Evolutionary conservation across 768 basidiomycete genomes (phyloP).

Genomic region (Trametes coccinea): DNA sequence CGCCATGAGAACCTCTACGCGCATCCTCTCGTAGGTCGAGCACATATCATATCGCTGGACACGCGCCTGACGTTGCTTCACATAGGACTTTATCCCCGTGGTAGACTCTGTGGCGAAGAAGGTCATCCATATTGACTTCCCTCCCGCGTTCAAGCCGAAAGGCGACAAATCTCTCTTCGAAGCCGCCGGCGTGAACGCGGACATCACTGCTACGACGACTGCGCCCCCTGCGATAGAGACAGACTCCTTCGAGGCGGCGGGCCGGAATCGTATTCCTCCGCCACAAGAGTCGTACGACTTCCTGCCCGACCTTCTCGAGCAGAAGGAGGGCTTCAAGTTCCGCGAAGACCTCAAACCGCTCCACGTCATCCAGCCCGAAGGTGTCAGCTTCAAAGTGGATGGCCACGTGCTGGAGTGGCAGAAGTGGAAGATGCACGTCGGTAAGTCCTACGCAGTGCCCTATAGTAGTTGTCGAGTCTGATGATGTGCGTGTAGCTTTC

Average conservation of each 20-base stretch:
- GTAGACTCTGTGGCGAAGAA: slow-evolving; percentile 72
- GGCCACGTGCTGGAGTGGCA: slow-evolving; percentile 88
- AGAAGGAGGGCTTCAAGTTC: slow-evolving; percentile 51
- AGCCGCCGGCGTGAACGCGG: slow-evolving; percentile 37
- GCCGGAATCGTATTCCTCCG: slow-evolving; percentile 76
- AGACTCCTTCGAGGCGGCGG: slow-evolving; percentile 50
- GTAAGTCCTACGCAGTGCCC: slow-evolving; percentile 36
- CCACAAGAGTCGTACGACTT: slow-evolving; percentile 71
- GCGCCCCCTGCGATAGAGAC: slow-evolving; percentile 44
- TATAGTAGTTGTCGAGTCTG: neutral
- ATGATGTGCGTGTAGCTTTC: slow-evolving; percentile 49
- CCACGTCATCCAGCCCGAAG: slow-evolving; percentile 84
- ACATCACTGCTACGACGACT: slow-evolving; percentile 43
- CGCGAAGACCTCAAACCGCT: slow-evolving; percentile 79
- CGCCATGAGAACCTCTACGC: slow-evolving; percentile 87
- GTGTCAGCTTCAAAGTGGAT: slow-evolving; percentile 85
- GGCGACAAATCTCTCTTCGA: slow-evolving; percentile 13
- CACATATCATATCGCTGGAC: neutral
- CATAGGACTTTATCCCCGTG: slow-evolving; percentile 72
- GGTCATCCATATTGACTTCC: slow-evolving; percentile 86
- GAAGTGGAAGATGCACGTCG: slow-evolving; percentile 94
- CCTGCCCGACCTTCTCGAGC: slow-evolving; percentile 75
- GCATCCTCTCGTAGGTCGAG: slow-evolving; percentile 69
- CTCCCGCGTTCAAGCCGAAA: slow-evolving; percentile 54
- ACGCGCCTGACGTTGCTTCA: neutral